Evolutionary conservation across 2,329 filamentous ascomycete species (phyloP), one percentile per base, ranked within the genome.

Genomic region (Pestalotiopsis fici): DNA sequence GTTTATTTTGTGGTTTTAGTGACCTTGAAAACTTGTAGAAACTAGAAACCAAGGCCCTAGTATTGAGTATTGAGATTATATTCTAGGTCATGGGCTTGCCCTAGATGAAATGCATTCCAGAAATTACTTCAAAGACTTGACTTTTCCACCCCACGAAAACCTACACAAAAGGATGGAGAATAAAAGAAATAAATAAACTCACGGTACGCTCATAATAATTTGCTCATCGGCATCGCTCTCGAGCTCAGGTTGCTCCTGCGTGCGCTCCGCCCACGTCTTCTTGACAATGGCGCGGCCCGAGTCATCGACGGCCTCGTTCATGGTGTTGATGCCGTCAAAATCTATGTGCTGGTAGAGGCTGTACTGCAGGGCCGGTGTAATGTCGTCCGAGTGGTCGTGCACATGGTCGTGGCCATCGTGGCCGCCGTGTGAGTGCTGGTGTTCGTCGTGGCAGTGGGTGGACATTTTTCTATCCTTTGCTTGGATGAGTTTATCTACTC

Each of bases 261-360:
- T 79, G 66, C 96, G 86, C 80, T 98, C 91, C 5, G 88, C 87
- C 95, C 95, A 99, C 66, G 94, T 93, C 85, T 99, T 99, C 81
- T 94, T 90, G 43, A 97, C 88, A 35, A 98, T 87, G 1, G 87
- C 88, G 72, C 88, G 87, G 21, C 95, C 96, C 0, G 90, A 87
- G 68, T 90, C 88, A 7, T 89, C 82, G 15, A 81, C 78, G 12
- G 89, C 85, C 81, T 98, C 96, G 79, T 99, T 99, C 65, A 98
- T 83, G 0, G 95, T 96, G 47, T 85, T 88, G 70, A 99, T 90
- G 31, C 90, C 87, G 80, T 93, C 91, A 81, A 98, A 98, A 78
- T 95, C 89, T 80, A 99, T 94, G 78, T 97, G 92, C 71, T 93
- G 90, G 83, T 98, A 98, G 43, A 99, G 90, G 55, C 94, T 94